These are phyloP conservation scores for Cruciata laevipes DNA, from an alignment of 257 asterid species.

Conservation along the genomic window DNA sequence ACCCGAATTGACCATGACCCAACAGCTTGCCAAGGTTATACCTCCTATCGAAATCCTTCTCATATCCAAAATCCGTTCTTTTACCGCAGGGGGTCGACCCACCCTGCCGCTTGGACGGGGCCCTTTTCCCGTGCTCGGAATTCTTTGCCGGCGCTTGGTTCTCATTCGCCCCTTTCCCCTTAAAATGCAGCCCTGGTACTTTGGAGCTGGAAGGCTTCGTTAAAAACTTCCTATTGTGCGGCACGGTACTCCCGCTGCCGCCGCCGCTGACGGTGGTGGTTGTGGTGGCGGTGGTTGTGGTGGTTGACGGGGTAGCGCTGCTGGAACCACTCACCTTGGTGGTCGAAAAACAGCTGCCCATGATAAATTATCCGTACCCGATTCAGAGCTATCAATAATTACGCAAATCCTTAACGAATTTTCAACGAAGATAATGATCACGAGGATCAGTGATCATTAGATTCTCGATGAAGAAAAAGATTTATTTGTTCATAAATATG, in stretches of 20 bases:
- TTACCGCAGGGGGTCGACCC: slow-evolving; percentile 87
- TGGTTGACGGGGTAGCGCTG: slow-evolving; percentile 29
- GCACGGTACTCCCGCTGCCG: slow-evolving; percentile 13
- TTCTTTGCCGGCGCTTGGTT: slow-evolving; percentile 41
- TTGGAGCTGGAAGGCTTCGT: slow-evolving; percentile 13
- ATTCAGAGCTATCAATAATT: neutral
- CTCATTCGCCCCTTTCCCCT: slow-evolving; percentile 14
- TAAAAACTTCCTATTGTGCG: slow-evolving; percentile 1
- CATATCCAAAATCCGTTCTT: slow-evolving; percentile 94
- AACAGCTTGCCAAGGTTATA: slow-evolving; percentile 77
- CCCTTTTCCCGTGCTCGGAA: slow-evolving; percentile 34
- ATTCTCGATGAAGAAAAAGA: neutral
- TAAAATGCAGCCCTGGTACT: slow-evolving; percentile 3
- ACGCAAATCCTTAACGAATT: neutral
- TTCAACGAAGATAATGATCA: neutral
- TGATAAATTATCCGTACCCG: neutral
- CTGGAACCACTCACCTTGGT: slow-evolving; percentile 58
- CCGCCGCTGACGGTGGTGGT: slow-evolving; percentile 30
- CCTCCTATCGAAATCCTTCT: slow-evolving; percentile 71
- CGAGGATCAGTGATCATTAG: slow-evolving; percentile 4
- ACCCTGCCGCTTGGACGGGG: slow-evolving; percentile 37
- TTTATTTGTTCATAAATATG: slow-evolving; percentile 9
- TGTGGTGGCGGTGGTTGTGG: neutral
- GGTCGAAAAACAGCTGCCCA: slow-evolving; percentile 84
- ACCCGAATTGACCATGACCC: slow-evolving; percentile 99